Percentiles rank a stretch among this genome's conserved stretches.
These are phyloP conservation scores for Boehmeria nivea DNA, from an alignment of 306 rosid genomes.

Conservation along the genomic window DNA sequence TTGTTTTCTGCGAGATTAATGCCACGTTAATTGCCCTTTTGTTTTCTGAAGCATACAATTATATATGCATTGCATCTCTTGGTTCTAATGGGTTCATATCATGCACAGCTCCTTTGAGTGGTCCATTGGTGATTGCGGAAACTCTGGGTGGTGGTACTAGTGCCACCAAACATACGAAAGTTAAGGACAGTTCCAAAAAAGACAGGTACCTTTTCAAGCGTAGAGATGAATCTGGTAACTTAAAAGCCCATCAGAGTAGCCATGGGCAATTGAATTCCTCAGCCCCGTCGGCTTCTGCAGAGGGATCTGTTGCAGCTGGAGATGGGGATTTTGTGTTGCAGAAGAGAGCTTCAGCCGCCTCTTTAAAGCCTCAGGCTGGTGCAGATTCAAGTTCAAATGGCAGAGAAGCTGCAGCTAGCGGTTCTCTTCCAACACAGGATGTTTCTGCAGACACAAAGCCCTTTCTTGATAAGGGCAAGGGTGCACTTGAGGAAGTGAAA, in stretches of 20 bases:
- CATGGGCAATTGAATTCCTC: slow-evolving; percentile 36
- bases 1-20: background rate
- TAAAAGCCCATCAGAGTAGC: slow-evolving; percentile 8
- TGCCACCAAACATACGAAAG: slow-evolving; percentile 50
- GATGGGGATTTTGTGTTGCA: slow-evolving; percentile 42
- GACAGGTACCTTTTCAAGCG: slow-evolving; percentile 85
- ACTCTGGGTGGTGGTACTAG: slow-evolving; percentile 58
- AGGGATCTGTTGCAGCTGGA: slow-evolving; percentile 40
- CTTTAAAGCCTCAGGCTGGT: slow-evolving; percentile 29
- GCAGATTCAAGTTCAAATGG: slow-evolving; percentile 34
- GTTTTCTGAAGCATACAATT: background rate
- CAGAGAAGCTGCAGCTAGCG: slow-evolving; percentile 35
- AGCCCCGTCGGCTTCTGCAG: slow-evolving; percentile 34
- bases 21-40: background rate
- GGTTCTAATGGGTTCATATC: slow-evolving; percentile 29
- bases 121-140: slow-evolving; percentile 90
- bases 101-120: slow-evolving; percentile 87
- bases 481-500: slow-evolving; percentile 24
- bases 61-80: background rate
- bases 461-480: slow-evolving; percentile 37
- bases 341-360: slow-evolving; percentile 53
- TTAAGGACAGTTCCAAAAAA: slow-evolving; percentile 70
- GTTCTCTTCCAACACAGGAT: slow-evolving; percentile 26
- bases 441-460: slow-evolving; percentile 32
- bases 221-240: slow-evolving; percentile 58